Conservation (phyloP, 441 rosid species). For the Adansonia madagascariensis region DNA sequence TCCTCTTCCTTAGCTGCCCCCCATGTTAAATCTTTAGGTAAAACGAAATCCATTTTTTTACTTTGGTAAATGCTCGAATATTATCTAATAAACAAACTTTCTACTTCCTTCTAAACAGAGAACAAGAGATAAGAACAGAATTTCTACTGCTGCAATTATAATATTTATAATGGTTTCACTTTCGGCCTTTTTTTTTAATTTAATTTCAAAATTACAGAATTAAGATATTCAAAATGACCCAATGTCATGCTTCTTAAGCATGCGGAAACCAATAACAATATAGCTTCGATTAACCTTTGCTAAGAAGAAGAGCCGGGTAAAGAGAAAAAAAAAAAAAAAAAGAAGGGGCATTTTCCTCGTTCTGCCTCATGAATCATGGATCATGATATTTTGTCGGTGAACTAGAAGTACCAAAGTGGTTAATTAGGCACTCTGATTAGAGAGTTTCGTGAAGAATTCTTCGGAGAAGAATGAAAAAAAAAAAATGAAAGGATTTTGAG, state of each 20-base stretch:
- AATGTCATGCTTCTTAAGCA: too few species aligned
- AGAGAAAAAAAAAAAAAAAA: too few species aligned
- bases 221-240: too few species aligned
- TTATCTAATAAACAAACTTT: not conserved
- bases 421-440: not conserved
- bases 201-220: too few species aligned
- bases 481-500: not conserved
- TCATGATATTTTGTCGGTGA: not conserved
- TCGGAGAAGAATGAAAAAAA: not conserved
- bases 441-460: conserved; percentile 9
- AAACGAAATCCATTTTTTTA: not conserved
- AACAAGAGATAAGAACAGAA: not conserved
- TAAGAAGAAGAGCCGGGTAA: too few species aligned
- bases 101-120: too few species aligned
- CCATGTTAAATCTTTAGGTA: not conserved
- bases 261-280: too few species aligned
- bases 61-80: not conserved
- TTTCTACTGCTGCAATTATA: not conserved
- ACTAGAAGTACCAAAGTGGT: not conserved
- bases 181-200: not conserved
- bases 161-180: not conserved
- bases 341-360: not conserved
- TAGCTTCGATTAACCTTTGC: too few species aligned
- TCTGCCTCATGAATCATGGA: not conserved
- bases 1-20: not conserved